Evolutionary conservation across 768 basidiomycete species (phyloP), one percentile per base, ranked within the genome.

Genomic region (Leucocoprinus birnbaumii): DNA sequence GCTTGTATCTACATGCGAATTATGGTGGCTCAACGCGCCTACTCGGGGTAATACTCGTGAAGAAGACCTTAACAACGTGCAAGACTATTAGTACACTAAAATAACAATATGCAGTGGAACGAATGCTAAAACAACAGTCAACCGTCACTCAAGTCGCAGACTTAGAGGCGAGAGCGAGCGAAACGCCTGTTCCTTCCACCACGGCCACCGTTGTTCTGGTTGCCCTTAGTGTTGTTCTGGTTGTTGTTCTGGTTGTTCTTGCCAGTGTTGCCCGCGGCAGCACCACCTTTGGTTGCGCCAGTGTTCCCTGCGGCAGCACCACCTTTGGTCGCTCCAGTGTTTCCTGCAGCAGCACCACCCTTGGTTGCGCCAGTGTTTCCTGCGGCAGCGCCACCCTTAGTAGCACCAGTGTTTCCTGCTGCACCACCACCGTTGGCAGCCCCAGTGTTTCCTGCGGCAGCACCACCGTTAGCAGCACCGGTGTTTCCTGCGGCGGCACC

Each of bases 221-320:
- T 48, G 24, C 13, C 18, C 1, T 48, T 37, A 42, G 21, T 22
- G 18, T 37, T 35, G 27, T 50, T 50, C 18, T 44, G 40, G 27
- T 46, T 44, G 18, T 22, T 21, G 41, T 31, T 43, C 10, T 43
- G 24, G 42, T 37, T 40, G 42, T 43, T 37, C n/a, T 48, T n/a
- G 27, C 47, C 41, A 50, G 49, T 19, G 9, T 54, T 40, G 43
- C 43, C 42, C 26, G 27, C n/a, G 53, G 24, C 37, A 44, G 48
- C 19, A 24, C 38, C 24, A 10, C 14, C 40, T 24, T 47, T 58
- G 55, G 14, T 26, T 31, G 59, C 21, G n/a, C 35, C 18, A 51
- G 69, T 65, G 62, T 73, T 71, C 11, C 65, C 54, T 1, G 63
- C 14, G 35, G 10, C 37, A 24, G 48, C 19, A 24, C 38, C 24